These are phyloP conservation scores for Canavalia ensiformis DNA, from an alignment of 306 rosid species.

Conservation along the genomic window DNA sequence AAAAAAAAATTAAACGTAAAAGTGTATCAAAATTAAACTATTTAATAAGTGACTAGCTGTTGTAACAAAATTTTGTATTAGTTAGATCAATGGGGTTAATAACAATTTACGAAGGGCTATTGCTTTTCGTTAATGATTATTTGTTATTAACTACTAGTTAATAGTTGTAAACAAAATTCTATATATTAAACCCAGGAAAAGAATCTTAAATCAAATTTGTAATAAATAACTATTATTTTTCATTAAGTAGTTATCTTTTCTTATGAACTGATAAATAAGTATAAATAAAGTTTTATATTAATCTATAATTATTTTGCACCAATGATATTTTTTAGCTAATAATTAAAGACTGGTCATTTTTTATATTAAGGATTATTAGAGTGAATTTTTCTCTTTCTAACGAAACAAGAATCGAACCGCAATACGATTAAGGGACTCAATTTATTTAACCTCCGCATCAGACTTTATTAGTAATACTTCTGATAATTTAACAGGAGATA, in stretches of 20 bases:
- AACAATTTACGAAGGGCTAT: neutral
- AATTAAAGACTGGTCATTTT: neutral
- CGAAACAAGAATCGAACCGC: too few relatives aligned
- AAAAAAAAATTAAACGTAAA: too few relatives aligned
- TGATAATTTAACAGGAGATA: too few relatives aligned
- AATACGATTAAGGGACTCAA: neutral
- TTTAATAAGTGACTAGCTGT: too few relatives aligned
- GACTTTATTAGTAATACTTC: too few relatives aligned
- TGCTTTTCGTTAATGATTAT: neutral
- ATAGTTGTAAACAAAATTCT: neutral
- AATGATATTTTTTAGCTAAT: neutral
- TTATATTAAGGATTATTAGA: neutral
- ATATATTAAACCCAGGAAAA: neutral
- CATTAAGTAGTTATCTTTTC: neutral
- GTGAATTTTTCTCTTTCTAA: neutral
- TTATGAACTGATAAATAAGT: neutral
- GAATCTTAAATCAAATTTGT: neutral
- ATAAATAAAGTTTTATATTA: neutral
- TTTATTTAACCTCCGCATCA: too few relatives aligned
- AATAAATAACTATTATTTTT: neutral
- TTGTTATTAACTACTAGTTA: neutral
- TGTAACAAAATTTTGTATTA: too few relatives aligned
- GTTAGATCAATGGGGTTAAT: too few relatives aligned
- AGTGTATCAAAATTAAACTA: too few relatives aligned
- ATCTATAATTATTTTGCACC: neutral